Conservation (phyloP, 306 rosid species). For the Quercus variabilis region DNA sequence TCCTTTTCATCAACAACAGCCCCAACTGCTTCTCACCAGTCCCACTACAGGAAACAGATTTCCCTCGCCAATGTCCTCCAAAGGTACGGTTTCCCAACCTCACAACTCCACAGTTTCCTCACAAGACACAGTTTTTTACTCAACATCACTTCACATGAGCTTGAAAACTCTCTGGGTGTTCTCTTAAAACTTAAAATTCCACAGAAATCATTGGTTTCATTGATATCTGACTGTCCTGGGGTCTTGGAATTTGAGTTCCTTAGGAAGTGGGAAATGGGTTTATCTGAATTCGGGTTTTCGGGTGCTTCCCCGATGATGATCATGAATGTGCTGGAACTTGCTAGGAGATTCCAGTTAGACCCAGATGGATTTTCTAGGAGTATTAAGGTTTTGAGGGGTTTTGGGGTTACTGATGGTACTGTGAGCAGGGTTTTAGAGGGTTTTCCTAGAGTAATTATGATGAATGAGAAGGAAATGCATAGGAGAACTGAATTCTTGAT, state of each 20-base stretch:
- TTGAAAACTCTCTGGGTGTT: constrained; percentile 42
- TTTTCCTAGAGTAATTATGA: constrained; percentile 40
- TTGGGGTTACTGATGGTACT: constrained; percentile 41
- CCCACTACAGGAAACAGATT: constrained; percentile 48
- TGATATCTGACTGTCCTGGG: constrained; percentile 51
- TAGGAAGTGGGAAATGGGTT: constrained; percentile 40
- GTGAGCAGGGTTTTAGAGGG: constrained; percentile 52
- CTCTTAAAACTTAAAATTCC: constrained; percentile 58
- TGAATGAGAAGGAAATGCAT: constrained; percentile 32
- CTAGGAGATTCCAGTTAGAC: constrained; percentile 42
- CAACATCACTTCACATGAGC: constrained; percentile 26
- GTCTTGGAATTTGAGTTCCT: constrained; percentile 54
- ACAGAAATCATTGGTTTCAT: constrained; percentile 43
- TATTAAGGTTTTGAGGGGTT: constrained; percentile 35
- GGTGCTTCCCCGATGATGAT: constrained; percentile 40
- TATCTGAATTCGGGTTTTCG: constrained; percentile 26
- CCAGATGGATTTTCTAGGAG: constrained; percentile 24
- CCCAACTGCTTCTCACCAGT: constrained; percentile 19
- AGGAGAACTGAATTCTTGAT: constrained; percentile 37
- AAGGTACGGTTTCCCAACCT: constrained; percentile 63
- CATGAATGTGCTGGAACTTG: constrained; percentile 43
- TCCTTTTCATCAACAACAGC: constrained; percentile 12
- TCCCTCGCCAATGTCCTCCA: constrained; percentile 50
- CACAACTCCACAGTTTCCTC: constrained; percentile 40
- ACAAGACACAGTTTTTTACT: constrained; percentile 39